These are phyloP conservation scores for Santalum album DNA, from an alignment of 164 flowering plant species.

Conservation along the genomic window DNA sequence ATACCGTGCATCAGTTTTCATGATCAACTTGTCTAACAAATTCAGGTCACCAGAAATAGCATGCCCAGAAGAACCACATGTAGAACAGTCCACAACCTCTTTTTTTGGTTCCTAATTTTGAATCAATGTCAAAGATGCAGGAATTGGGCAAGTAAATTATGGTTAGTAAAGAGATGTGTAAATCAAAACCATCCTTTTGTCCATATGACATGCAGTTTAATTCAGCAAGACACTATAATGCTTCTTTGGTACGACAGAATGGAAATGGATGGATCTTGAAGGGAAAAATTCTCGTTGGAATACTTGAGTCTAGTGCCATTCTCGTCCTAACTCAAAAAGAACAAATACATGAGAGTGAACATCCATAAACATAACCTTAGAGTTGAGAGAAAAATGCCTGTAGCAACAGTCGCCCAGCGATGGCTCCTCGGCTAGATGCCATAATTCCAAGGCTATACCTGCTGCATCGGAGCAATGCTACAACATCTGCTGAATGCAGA, in stretches of 20 bases:
- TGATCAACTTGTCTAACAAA: conserved; percentile 38
- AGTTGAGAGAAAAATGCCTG: conserved; percentile 46
- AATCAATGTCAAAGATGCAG: background rate
- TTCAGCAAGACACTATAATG: no score
- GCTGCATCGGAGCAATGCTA: conserved; percentile 84
- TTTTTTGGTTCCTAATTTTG: conserved; percentile 53
- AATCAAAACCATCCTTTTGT: no score
- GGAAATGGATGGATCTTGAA: no score
- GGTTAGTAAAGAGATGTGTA: no score
- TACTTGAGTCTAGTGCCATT: no score
- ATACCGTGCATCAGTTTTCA: conserved; percentile 80
- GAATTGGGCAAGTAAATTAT: no score
- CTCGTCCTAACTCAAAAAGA: no score
- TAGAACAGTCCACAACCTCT: conserved; percentile 66
- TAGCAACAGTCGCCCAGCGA: conserved; percentile 72
- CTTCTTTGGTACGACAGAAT: no score
- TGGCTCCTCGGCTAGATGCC: conserved; percentile 87
- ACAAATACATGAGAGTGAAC: no score
- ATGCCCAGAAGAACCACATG: conserved; percentile 81
- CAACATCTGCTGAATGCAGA: conserved; percentile 49
- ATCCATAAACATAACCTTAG: no score
- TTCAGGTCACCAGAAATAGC: conserved; percentile 76
- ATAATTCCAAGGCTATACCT: conserved; percentile 91
- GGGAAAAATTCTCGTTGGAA: no score
- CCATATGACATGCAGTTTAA: no score